phyloP scores from a whole-genome alignment of 805 yeast genomes.

The Yamadazyma akitaensis region DNA sequence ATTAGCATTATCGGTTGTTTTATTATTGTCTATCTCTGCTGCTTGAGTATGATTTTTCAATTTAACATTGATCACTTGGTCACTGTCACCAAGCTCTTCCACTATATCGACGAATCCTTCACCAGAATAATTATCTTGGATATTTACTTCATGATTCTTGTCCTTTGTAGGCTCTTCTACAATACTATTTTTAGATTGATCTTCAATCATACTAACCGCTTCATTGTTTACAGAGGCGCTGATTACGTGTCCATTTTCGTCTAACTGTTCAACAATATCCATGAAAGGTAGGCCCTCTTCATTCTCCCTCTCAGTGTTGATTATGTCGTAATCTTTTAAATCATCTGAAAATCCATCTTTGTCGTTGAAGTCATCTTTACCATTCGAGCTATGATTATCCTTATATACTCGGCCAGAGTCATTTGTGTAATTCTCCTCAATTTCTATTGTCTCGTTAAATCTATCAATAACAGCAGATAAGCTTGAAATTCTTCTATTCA shows the following conservation, averaged over 20 bases:
- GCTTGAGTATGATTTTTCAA: neutral
- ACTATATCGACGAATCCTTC: conserved; percentile 58
- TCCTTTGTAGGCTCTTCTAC: neutral
- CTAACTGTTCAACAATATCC: conserved; percentile 78
- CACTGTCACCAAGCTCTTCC: conserved; percentile 81
- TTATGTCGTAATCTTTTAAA: neutral
- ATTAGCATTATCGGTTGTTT: neutral
- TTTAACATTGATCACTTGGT: conserved; percentile 47
- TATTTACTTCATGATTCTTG: neutral
- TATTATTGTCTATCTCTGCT: neutral
- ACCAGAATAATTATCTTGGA: neutral
- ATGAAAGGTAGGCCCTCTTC: conserved; percentile 52
- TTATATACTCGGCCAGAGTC: neutral
- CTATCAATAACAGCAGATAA: conserved; percentile 35
- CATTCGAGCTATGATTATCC: neutral
- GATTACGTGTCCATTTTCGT: conserved; percentile 75
- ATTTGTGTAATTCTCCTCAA: conserved; percentile 23
- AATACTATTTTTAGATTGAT: neutral
- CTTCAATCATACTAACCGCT: neutral
- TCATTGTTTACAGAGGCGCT: conserved; percentile 16
- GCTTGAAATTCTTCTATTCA: conserved; percentile 23
- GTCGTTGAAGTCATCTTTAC: neutral
- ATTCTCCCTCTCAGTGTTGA: conserved; percentile 16
- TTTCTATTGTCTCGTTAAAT: conserved; percentile 36
- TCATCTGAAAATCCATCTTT: neutral